A percentile compares a stretch with the other conserved stretches of the same genome.
phyloP scores from a whole-genome alignment of 495 filamentous ascomycete species.

The Neurospora sp. region DNA sequence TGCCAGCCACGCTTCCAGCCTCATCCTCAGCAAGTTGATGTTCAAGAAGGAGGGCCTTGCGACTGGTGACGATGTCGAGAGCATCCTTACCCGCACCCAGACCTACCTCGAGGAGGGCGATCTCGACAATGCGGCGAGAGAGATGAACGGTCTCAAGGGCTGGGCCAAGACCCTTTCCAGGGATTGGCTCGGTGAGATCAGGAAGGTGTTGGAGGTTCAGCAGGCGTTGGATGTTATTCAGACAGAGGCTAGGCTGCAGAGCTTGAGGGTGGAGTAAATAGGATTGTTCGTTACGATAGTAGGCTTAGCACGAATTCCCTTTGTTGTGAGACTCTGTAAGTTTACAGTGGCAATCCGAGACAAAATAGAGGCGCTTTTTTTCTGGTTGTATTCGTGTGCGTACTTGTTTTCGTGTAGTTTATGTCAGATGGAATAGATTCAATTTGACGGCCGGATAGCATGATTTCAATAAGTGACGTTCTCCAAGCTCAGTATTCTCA shows the following conservation, averaged over 20 bases:
- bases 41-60: conserved; percentile 89
- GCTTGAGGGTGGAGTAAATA: conserved; percentile 43
- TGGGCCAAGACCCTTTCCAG: conserved; percentile 90
- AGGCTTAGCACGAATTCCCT: conserved; percentile 1
- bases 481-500: neutral
- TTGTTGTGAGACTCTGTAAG: neutral
- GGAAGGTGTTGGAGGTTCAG: conserved; percentile 84
- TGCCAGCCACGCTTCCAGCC: conserved; percentile 82
- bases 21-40: conserved; percentile 78
- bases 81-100: conserved; percentile 79
- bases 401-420: neutral
- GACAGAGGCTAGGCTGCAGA: conserved; percentile 53
- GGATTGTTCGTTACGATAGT: neutral
- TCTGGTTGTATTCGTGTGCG: neutral
- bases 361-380: neutral
- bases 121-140: conserved; percentile 79
- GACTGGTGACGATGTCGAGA: conserved; percentile 87
- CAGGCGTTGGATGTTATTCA: conserved; percentile 78
- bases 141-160: conserved; percentile 85
- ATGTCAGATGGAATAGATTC: neutral
- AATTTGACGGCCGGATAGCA: neutral
- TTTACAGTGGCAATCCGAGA: neutral
- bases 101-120: conserved; percentile 83
- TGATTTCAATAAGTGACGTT: neutral
- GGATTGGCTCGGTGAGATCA: conserved; percentile 85